Evolutionary conservation across 1,139 yeast genomes (phyloP).

Genomic region (Oligophagozyma castellii): DNA sequence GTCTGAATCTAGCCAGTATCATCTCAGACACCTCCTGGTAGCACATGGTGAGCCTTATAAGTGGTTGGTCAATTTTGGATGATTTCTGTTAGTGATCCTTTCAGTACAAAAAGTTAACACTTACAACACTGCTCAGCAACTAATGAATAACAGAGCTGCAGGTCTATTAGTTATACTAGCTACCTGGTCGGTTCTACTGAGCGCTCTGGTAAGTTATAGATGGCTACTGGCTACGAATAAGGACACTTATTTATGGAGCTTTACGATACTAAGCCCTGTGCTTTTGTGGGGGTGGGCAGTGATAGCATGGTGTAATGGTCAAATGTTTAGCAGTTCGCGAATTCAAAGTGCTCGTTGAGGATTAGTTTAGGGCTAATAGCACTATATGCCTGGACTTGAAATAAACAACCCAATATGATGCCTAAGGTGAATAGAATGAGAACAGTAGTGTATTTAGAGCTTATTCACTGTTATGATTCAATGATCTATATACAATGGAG

Average conservation of each 20-base stretch:
- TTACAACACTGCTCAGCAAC: too few relatives aligned
- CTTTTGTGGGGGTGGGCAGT: slow-evolving; percentile 19
- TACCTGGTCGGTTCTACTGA: slow-evolving; percentile 1
- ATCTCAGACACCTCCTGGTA: slow-evolving; percentile 8
- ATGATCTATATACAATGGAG: too few relatives aligned
- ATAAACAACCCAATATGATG: too few relatives aligned
- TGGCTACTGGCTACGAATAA: slow-evolving; percentile 1
- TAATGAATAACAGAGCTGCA: slow-evolving; percentile 4
- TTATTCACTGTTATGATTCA: too few relatives aligned
- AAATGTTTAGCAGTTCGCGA: slow-evolving; percentile 19
- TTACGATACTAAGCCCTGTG: slow-evolving; percentile 13
- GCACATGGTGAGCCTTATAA: background rate
- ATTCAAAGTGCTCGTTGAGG: too few relatives aligned
- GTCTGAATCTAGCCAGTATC: slow-evolving; percentile 15
- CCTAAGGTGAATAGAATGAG: too few relatives aligned
- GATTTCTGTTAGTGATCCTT: too few relatives aligned
- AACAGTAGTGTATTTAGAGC: too few relatives aligned
- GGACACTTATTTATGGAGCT: slow-evolving; percentile 13
- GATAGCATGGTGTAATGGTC: slow-evolving; percentile 18
- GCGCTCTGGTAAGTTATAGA: slow-evolving; percentile 1
- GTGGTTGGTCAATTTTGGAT: too few relatives aligned
- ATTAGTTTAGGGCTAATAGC: too few relatives aligned
- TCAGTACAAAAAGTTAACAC: too few relatives aligned
- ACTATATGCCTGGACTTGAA: too few relatives aligned
- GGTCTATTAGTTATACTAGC: slow-evolving; percentile 2